phyloP scores from a whole-genome alignment of 1,284 basidiomycete species.

The Ceratobasidium sp. region DNA sequence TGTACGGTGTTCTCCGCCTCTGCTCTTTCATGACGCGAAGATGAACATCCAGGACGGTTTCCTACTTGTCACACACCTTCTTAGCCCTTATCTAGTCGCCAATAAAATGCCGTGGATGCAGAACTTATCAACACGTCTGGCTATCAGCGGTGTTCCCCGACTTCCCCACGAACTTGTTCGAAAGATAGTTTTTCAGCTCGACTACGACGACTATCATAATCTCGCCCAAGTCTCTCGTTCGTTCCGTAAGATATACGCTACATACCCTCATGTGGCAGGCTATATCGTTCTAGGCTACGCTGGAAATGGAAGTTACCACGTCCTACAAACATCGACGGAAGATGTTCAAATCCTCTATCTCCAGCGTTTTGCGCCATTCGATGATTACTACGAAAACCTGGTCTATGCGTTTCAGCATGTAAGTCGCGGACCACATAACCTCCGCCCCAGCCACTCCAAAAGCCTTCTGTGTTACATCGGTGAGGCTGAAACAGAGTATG shows the following conservation, averaged over 20 bases:
- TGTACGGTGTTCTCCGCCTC: constrained; percentile 4
- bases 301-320: background rate
- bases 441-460: too few relatives aligned
- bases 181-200: background rate
- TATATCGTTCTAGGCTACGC: background rate
- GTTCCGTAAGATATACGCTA: constrained; percentile 1
- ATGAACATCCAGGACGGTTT: background rate
- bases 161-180: background rate
- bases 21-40: constrained; percentile 9
- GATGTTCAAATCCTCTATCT: background rate
- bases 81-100: background rate
- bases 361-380: too few relatives aligned
- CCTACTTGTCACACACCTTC: background rate
- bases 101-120: background rate
- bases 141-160: background rate
- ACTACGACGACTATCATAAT: background rate
- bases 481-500: too few relatives aligned
- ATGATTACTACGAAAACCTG: background rate
- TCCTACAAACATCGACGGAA: background rate
- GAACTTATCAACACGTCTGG: background rate
- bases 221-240: background rate
- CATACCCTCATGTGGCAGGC: background rate
- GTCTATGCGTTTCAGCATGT: too few relatives aligned
- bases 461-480: too few relatives aligned
- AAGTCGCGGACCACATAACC: too few relatives aligned